These are phyloP conservation scores for Priceomyces carsonii DNA, from an alignment of 805 yeast species.

Conservation along the genomic window DNA sequence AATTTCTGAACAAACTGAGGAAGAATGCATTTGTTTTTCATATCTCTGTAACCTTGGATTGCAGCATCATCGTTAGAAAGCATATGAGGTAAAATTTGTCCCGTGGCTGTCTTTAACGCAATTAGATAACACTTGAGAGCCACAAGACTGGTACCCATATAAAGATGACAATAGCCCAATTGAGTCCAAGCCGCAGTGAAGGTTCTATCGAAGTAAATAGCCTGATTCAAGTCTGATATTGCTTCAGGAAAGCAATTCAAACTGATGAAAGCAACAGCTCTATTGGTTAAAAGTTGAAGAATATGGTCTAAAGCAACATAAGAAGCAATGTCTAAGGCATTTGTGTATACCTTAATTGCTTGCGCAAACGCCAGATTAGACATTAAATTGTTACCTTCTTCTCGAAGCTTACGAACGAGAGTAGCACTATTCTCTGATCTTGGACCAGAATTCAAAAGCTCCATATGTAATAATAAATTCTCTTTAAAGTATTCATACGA, in stretches of 20 bases:
- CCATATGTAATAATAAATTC: constrained; percentile 4
- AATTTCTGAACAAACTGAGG: constrained; percentile 42
- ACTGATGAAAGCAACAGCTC: constrained; percentile 44
- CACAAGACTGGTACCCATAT: constrained; percentile 36
- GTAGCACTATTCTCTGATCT: not conserved
- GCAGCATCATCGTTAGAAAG: constrained; percentile 15
- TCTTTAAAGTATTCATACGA: constrained; percentile 12
- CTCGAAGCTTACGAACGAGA: constrained; percentile 26
- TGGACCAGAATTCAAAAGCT: constrained; percentile 2
- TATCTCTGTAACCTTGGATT: constrained; percentile 20
- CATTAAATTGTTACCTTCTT: constrained; percentile 43
- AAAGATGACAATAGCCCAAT: constrained; percentile 43
- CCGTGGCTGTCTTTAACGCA: constrained; percentile 29
- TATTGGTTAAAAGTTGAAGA: constrained; percentile 37
- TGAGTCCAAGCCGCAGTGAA: constrained; percentile 47
- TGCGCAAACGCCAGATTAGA: constrained; percentile 35
- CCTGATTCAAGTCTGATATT: constrained; percentile 33
- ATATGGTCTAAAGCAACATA: constrained; percentile 12
- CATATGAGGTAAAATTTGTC: constrained; percentile 29
- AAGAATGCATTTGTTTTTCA: constrained; percentile 23
- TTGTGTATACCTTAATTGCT: constrained; percentile 39
- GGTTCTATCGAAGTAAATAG: constrained; percentile 29
- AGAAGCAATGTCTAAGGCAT: constrained; percentile 29
- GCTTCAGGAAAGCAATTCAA: constrained; percentile 43
- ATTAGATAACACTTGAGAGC: constrained; percentile 34